Conservation (phyloP, 2,329 filamentous ascomycete species). For the Lanzia echinophila region DNA sequence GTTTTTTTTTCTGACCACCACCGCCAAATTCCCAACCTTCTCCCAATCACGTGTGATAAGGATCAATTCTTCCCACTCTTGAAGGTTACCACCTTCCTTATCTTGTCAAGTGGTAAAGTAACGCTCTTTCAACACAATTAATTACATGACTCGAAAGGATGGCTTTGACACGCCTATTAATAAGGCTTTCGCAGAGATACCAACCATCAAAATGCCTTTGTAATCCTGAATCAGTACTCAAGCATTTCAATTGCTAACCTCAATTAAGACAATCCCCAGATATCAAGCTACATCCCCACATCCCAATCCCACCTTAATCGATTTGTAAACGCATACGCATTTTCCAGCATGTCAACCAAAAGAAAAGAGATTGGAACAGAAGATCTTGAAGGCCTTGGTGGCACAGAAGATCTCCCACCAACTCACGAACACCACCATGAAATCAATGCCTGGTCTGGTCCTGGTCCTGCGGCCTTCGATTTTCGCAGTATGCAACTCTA, state of each 20-base stretch:
- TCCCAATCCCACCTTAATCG: background rate
- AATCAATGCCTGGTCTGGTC: constrained; percentile 26
- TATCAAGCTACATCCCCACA: background rate
- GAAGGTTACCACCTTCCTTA: no score
- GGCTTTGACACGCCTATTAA: no score
- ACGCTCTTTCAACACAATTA: no score
- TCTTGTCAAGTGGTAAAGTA: no score
- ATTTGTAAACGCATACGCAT: background rate
- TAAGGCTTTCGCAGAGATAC: no score
- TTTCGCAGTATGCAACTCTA: constrained; percentile 26
- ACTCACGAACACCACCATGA: constrained; percentile 7
- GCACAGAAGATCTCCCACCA: constrained; percentile 12
- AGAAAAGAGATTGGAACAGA: background rate
- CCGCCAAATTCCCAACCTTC: no score
- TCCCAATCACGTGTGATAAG: no score
- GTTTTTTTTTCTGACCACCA: no score
- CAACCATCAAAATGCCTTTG: no score
- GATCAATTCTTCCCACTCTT: no score
- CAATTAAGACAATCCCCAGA: background rate
- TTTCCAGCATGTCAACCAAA: background rate
- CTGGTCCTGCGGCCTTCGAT: constrained; percentile 30
- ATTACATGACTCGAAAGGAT: no score
- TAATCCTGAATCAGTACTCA: background rate
- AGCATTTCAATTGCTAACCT: background rate
- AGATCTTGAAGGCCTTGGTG: constrained; percentile 13